Percentiles rank a stretch among this genome's conserved stretches.
Evolutionary conservation across 345 rosid species (phyloP).

Genomic region (Streptanthus diversifolius): DNA sequence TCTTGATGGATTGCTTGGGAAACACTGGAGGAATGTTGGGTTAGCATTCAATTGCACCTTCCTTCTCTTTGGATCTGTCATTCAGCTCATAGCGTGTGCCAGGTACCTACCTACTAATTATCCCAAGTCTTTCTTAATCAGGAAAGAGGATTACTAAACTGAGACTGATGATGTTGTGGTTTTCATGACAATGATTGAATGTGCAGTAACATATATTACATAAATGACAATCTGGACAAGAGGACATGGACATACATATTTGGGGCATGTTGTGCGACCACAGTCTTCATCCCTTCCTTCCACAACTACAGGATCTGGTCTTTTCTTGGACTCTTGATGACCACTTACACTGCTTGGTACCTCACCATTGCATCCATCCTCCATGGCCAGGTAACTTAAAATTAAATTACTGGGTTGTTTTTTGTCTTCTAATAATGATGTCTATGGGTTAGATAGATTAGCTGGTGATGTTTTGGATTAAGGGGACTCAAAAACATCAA

Average conservation of each 20-base stretch:
- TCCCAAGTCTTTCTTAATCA: not conserved
- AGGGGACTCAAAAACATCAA: slow-evolving; percentile 31
- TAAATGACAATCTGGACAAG: slow-evolving; percentile 97
- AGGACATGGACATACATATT: slow-evolving; percentile 99
- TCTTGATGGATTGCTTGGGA: slow-evolving; percentile 97
- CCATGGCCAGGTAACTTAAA: slow-evolving; percentile 62
- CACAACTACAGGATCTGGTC: slow-evolving; percentile 99
- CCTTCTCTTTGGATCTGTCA: slow-evolving; percentile 98
- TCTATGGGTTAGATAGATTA: slow-evolving; percentile 8
- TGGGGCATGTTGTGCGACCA: slow-evolving; percentile 98
- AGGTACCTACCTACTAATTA: slow-evolving; percentile 42
- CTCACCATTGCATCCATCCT: slow-evolving; percentile 88
- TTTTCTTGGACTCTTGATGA: slow-evolving; percentile 94
- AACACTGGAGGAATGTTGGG: slow-evolving; percentile 98
- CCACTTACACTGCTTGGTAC: slow-evolving; percentile 98
- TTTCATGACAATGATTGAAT: not conserved
- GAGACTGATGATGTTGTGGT: not conserved
- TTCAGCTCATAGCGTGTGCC: slow-evolving; percentile 99
- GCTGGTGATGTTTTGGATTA: slow-evolving; percentile 15
- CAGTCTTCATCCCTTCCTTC: slow-evolving; percentile 96
- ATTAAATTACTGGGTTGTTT: not conserved
- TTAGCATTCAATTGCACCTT: slow-evolving; percentile 99
- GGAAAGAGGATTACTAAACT: not conserved
- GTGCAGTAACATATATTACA: slow-evolving; percentile 96
- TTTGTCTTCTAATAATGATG: not conserved